Evolutionary conservation across 441 rosid genomes (phyloP).

Genomic region (Raphanus hybrid): DNA sequence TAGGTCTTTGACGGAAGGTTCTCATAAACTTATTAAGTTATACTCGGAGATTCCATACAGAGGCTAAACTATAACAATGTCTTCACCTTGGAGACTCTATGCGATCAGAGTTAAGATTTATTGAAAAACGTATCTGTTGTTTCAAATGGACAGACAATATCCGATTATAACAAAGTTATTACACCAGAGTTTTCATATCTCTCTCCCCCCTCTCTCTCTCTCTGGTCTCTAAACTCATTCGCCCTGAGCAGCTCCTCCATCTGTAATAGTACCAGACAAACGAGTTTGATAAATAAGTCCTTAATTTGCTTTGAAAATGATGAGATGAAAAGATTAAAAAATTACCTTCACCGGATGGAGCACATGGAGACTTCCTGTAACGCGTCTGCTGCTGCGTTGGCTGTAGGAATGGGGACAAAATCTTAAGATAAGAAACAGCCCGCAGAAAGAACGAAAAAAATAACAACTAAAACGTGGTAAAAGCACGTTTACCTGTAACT

Average conservation of each 20-base stretch:
- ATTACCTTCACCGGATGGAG: constrained; percentile 77
- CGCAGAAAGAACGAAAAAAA: background rate
- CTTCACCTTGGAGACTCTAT: constrained; percentile 20
- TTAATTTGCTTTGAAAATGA: constrained; percentile 1
- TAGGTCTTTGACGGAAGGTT: background rate
- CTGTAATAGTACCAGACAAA: constrained; percentile 42
- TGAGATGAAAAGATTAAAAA: background rate
- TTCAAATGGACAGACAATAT: constrained; percentile 30
- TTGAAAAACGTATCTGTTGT: constrained; percentile 19
- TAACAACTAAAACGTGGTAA: background rate
- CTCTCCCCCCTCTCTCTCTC: constrained; percentile 42
- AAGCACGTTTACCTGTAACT: constrained; percentile 72
- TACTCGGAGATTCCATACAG: constrained; percentile 4
- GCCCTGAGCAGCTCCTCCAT: constrained; percentile 60
- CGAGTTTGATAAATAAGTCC: background rate
- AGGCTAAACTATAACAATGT: background rate
- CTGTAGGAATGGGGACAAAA: constrained; percentile 43
- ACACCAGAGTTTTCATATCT: constrained; percentile 27
- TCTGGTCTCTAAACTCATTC: constrained; percentile 59
- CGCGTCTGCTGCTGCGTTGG: constrained; percentile 98
- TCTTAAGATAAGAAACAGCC: background rate
- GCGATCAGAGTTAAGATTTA: constrained; percentile 29
- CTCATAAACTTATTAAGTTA: background rate
- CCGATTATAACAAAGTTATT: constrained; percentile 36
- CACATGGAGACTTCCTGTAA: constrained; percentile 85